Base-by-base conservation (phyloP, 2,329 filamentous ascomycete genomes). In the Beauveria asiatica region DNA sequence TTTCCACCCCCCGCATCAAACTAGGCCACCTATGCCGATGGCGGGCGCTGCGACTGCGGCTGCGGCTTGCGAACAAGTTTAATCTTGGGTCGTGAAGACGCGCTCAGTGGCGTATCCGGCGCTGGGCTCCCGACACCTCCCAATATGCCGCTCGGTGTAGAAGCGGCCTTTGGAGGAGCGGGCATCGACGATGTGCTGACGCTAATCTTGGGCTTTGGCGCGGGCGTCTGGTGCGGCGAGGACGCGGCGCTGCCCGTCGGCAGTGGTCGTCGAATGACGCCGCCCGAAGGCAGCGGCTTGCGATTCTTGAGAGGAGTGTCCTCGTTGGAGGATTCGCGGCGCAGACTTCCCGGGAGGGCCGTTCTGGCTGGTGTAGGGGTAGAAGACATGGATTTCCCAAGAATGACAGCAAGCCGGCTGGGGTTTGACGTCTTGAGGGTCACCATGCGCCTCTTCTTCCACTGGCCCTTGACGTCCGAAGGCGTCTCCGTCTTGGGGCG, bases 11-110 rank as follows among this genome's bases (percentile, higher is more conserved):
- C 11, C 30, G 30, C 11, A 37, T 37, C 33, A 37, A 16, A 37
- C 11, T 37, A 37, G 33, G 33, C 30, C 33, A 16, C 11, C 11
- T 37, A 37, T 37, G 33, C 33, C 33, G 33, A 37, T 37, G 33
- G 33, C 11, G 33, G 33, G 11, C 33, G 33, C 33, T 37, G 56
- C 17, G 66, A 67, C 37, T 65, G 62, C 16, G 62, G 62, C 17
- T 71, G 68, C 25, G 71, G 67, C 60, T 74, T 74, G 50, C 71
- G 67, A n/a, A 74, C 69, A 46, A 74, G 70, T 51, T 74, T 74
- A 25, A 74, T 74, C 63, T 74, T 74, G 2, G 70, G 69, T 27
- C 71, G 62, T 11, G 65, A 60, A 3, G 65, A 61, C 16, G 45
- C 54, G 21, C 54, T 53, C 11, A 46, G 48, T 33, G n/a, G 67